Conservation (phyloP, 257 asterid genomes). For the Nicotiana attenuata region DNA sequence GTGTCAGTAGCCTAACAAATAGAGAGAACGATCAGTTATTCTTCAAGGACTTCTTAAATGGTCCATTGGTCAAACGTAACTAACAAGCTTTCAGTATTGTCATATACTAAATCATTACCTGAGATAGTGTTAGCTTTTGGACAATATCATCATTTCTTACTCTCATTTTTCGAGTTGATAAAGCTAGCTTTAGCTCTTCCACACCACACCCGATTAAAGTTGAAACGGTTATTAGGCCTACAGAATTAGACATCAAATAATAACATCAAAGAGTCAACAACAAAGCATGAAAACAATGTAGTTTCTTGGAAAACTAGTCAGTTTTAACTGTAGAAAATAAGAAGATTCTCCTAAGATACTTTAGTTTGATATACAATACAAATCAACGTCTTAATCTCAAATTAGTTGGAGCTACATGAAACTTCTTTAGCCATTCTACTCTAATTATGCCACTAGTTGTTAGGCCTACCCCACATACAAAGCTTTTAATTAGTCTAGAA, state of each 20-base stretch:
- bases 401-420: background rate
- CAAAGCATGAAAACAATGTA: background rate
- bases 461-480: background rate
- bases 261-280: background rate
- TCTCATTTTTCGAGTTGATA: constrained; percentile 91
- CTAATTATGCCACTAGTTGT: background rate
- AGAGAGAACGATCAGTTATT: constrained; percentile 10
- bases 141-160: constrained; percentile 73
- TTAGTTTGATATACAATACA: background rate
- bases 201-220: constrained; percentile 65
- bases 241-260: constrained; percentile 21
- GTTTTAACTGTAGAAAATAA: background rate
- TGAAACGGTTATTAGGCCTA: constrained; percentile 77
- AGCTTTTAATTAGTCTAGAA: constrained; percentile 2
- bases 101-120: constrained; percentile 39
- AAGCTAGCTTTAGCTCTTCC: constrained; percentile 68
- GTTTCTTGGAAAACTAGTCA: background rate
- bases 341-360: background rate
- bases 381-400: background rate
- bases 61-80: background rate
- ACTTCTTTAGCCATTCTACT: constrained; percentile 6
- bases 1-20: constrained; percentile 80
- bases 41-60: background rate
- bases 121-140: constrained; percentile 76
- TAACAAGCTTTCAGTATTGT: background rate